A percentile compares a stretch with the other conserved stretches of the same genome.
These are phyloP conservation scores for Citrus cavaleriei DNA, from an alignment of 345 rosid genomes.

Conservation along the genomic window DNA sequence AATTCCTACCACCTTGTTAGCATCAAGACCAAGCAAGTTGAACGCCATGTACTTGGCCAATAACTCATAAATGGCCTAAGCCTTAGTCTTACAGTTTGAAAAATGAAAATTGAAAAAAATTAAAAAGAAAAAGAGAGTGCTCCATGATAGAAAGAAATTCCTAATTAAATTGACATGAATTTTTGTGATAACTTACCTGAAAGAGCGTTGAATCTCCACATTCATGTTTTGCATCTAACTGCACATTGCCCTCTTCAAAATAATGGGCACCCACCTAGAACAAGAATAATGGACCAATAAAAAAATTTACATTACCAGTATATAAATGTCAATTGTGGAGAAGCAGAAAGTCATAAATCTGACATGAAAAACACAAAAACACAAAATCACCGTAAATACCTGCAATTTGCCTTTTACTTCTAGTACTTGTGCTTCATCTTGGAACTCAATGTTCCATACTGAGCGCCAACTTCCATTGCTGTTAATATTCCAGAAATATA, in stretches of 20 bases:
- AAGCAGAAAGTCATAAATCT: not conserved
- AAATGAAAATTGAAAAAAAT: not conserved
- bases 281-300: not conserved
- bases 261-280: conserved; percentile 93
- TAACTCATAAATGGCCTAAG: not conserved
- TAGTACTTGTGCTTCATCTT: conserved; percentile 71
- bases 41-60: not conserved
- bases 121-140: not conserved
- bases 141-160: not conserved
- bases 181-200: conserved; percentile 67
- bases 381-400: conserved; percentile 34
- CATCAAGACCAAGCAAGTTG: not conserved
- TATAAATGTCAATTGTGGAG: conserved; percentile 1
- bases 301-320: not conserved
- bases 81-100: not conserved
- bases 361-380: not conserved
- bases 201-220: conserved; percentile 76
- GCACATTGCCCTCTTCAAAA: conserved; percentile 99
- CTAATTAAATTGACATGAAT: not conserved
- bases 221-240: conserved; percentile 85
- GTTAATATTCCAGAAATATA: conserved; percentile 16
- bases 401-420: conserved; percentile 75
- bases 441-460: conserved; percentile 77
- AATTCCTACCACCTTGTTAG: not conserved
- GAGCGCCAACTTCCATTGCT: conserved; percentile 99